Conservation (phyloP, 345 rosid species). For the Laguncularia racemosa region DNA sequence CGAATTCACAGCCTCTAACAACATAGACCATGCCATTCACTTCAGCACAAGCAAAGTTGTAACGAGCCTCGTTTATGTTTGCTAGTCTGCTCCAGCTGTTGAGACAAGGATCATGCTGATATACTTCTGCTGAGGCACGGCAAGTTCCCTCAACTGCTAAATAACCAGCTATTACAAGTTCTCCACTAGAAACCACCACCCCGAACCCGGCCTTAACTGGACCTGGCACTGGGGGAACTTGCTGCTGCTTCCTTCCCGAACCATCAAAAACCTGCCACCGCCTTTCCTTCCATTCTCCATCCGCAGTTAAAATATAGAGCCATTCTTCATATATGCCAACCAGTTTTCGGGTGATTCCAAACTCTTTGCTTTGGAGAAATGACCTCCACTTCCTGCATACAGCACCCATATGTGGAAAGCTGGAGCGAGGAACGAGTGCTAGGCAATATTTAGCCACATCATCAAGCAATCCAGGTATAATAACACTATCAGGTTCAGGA, state of each 20-base stretch:
- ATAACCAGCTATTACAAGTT: conserved; percentile 75
- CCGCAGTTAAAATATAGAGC: conserved; percentile 64
- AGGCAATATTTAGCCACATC: conserved; percentile 81
- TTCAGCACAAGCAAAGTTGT: conserved; percentile 85
- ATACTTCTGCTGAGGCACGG: conserved; percentile 58
- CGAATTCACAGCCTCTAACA: conserved; percentile 70
- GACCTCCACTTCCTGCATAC: conserved; percentile 88
- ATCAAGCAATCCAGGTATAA: conserved; percentile 85
- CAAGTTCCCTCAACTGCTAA: conserved; percentile 35
- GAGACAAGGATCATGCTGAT: conserved; percentile 71
- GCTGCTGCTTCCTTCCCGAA: conserved; percentile 42
- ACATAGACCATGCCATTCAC: conserved; percentile 77
- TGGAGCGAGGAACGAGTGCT: conserved; percentile 72
- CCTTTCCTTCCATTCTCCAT: conserved; percentile 56
- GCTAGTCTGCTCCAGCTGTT: conserved; percentile 89
- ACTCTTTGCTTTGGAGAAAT: conserved; percentile 73
- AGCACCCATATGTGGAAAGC: conserved; percentile 64
- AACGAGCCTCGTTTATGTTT: conserved; percentile 65
- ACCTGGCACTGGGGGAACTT: conserved; percentile 81
- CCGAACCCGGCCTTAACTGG: conserved; percentile 60
- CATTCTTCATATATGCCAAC: conserved; percentile 80
- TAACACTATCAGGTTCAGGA: conserved; percentile 25
- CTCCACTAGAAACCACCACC: conserved; percentile 61
- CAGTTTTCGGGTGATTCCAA: conserved; percentile 48
- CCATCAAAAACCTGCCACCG: conserved; percentile 81